Percentiles rank a stretch among this genome's conserved stretches.
These are phyloP conservation scores for Straminergon stramineum DNA, from an alignment of 225 moss, liverwort and hornwort species.

Conservation along the genomic window DNA sequence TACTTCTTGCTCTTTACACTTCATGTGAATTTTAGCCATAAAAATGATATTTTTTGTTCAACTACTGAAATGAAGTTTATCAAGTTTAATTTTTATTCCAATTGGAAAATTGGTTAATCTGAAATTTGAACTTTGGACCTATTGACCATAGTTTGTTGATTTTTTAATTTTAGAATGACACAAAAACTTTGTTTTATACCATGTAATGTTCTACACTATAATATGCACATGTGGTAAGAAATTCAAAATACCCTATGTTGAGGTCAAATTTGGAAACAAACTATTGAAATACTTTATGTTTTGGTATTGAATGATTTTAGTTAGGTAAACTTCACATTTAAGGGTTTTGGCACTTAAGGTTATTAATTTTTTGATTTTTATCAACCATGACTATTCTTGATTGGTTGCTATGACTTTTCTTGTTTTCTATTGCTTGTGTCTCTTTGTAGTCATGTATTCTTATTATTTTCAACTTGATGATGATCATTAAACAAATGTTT, in stretches of 20 bases:
- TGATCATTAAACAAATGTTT: not conserved
- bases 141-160: too few species aligned
- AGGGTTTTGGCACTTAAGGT: accelerated
- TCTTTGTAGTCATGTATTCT: not conserved
- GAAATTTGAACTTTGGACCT: not conserved
- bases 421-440: not conserved
- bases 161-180: not conserved
- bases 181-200: too few species aligned
- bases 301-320: not conserved
- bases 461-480: not conserved
- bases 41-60: not conserved
- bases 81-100: not conserved
- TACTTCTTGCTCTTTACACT: not conserved
- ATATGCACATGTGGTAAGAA: not conserved
- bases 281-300: too few species aligned
- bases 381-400: not conserved
- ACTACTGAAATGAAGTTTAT: not conserved
- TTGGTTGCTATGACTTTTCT: accelerated
- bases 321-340: not conserved
- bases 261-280: not conserved
- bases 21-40: not conserved
- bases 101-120: not conserved
- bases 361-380: not conserved
- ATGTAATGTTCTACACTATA: not conserved
- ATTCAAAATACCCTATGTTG: accelerated